phyloP scores from a whole-genome alignment of 1,284 basidiomycete species.

The Sutorius eximius region DNA sequence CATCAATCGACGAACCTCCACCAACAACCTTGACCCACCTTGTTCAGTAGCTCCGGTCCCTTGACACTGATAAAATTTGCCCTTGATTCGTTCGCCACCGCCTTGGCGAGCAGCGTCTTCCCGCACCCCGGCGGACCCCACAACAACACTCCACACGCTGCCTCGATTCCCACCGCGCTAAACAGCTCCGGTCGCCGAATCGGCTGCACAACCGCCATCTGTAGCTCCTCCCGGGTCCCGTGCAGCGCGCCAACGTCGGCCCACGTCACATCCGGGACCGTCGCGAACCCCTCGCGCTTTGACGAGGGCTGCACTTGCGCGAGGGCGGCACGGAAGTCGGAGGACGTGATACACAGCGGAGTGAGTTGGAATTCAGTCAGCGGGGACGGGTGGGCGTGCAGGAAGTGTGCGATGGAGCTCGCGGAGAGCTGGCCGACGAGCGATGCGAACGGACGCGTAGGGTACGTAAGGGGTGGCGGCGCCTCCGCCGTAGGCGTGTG shows the following conservation, averaged over 20 bases:
- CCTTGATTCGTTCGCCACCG: conserved; percentile 91
- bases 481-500: conserved; percentile 21
- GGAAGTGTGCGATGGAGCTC: conserved; percentile 86
- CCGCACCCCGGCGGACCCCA: conserved; percentile 99
- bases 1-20: background rate
- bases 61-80: conserved; percentile 99
- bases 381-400: conserved; percentile 81
- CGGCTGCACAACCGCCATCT: conserved; percentile 97
- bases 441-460: conserved; percentile 43
- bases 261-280: conserved; percentile 95
- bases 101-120: conserved; percentile 94
- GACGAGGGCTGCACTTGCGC: conserved; percentile 91
- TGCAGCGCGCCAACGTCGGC: conserved; percentile 92
- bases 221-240: conserved; percentile 84
- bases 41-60: conserved; percentile 94
- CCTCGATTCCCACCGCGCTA: conserved; percentile 80
- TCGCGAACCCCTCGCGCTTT: conserved; percentile 96
- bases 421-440: conserved; percentile 45
- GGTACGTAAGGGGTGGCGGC: conserved; percentile 2
- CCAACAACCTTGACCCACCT: conserved; percentile 51
- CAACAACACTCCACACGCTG: conserved; percentile 89
- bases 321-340: conserved; percentile 81
- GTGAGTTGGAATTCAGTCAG: conserved; percentile 77
- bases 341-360: conserved; percentile 75
- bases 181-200: conserved; percentile 91